A percentile compares a stretch with the other conserved stretches of the same genome.
phyloP scores from a whole-genome alignment of 768 basidiomycete species.

The Hirschioporus abietinus region DNA sequence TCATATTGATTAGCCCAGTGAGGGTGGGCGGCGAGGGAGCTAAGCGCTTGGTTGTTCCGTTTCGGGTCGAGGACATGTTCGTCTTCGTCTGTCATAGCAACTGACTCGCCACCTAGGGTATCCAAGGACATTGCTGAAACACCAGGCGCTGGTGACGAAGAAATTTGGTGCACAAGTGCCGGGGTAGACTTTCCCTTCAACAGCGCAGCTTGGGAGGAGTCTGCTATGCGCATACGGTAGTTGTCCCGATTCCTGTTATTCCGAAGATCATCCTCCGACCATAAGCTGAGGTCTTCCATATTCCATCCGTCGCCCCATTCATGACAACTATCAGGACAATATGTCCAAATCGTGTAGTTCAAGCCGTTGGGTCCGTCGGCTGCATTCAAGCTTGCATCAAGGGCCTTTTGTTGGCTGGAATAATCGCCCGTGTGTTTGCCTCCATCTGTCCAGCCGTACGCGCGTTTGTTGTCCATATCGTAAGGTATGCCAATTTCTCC shows the following conservation, averaged over 20 bases:
- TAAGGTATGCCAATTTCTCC: slow-evolving; percentile 95
- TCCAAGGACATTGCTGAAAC: slow-evolving; percentile 33
- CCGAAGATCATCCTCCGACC: slow-evolving; percentile 69
- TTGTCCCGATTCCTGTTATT: slow-evolving; percentile 19
- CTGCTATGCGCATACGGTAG: slow-evolving; percentile 21
- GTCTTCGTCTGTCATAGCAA: slow-evolving; percentile 16
- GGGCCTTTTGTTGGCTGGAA: slow-evolving; percentile 69
- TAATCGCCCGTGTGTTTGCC: slow-evolving; percentile 74
- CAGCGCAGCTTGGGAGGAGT: slow-evolving; percentile 36
- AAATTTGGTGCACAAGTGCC: slow-evolving; percentile 5
- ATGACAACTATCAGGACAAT: slow-evolving; percentile 77
- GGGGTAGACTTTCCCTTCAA: slow-evolving; percentile 24
- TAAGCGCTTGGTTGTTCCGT: slow-evolving; percentile 9
- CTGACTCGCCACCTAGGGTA: slow-evolving; percentile 24
- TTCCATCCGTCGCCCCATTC: slow-evolving; percentile 97
- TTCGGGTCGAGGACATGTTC: slow-evolving; percentile 13
- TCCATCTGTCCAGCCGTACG: slow-evolving; percentile 74
- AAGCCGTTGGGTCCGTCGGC: slow-evolving; percentile 71
- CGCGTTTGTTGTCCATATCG: slow-evolving; percentile 84
- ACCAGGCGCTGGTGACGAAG: slow-evolving; percentile 17
- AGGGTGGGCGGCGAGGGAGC: slow-evolving; percentile 21
- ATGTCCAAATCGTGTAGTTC: slow-evolving; percentile 86
- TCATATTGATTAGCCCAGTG: slow-evolving; percentile 50
- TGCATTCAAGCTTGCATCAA: slow-evolving; percentile 78
- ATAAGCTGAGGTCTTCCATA: slow-evolving; percentile 89